Base-by-base conservation (phyloP, 2,329 filamentous ascomycete species). In the Colletotrichum simmondsii region DNA sequence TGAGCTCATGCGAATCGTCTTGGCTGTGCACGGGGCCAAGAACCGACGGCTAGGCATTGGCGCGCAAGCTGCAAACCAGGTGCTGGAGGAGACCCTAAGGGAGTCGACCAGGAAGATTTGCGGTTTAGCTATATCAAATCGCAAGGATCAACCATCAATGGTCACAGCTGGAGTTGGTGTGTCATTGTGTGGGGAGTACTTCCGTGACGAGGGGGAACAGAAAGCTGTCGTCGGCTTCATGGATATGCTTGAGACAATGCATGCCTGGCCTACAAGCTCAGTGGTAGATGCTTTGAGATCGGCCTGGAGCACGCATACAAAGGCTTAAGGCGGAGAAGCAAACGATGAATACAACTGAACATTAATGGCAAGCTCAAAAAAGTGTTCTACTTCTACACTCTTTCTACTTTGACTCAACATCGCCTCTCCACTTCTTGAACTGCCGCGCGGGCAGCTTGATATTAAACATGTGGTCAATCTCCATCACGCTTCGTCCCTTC, bases 381-480 rank as follows among this genome's bases (percentile, higher is more conserved):
- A 30, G 30, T 10, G 30, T 30, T 30, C 30, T 30, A 30, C 30
- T 30, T 30, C 32, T 35, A 35, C 32, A 35, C 32, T 4, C 5
- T n/a, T 37, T 10, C 26, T n/a, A 49, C 10, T 35, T 26, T 4
- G 67, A 66, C 42, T 59, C 53, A 0, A 10, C 8, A 4, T 71
- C 57, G 0, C 19, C 68, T 42, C 28, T 61, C 68, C 68, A 71
- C 7, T 87, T 79, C 80, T 85, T 88, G 85, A 85, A 89, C 76
- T 89, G 78, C 77, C 90, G 86, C 75, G 90, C 89, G 0, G 80
- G 84, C 26, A 91, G 80, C 68, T 81, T 80, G 76, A 89, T 87
- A 58, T 83, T 84, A 83, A 90, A 90, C 79, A 90, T 70, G 76
- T 90, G 90, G 77, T 91, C 89, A 76, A 90, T 89, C 86, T 72